Percentiles rank a stretch among this genome's conserved stretches.
phyloP scores from a whole-genome alignment of 2,329 filamentous ascomycete species.

The Curvularia verruculosa region DNA sequence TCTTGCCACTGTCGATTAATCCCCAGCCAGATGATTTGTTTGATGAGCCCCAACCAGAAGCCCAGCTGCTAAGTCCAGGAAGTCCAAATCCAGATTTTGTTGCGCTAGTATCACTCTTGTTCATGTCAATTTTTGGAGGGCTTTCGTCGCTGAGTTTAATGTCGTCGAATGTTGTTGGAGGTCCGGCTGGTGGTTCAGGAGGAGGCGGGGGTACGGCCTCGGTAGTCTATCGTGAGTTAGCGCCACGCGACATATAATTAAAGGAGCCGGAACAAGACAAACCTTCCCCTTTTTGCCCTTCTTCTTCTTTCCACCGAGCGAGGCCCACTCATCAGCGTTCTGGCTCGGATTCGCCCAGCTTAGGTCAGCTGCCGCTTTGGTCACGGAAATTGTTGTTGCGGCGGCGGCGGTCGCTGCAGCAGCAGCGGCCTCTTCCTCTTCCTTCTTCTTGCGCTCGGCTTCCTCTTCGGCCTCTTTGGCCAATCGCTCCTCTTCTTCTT shows the following conservation, averaged over 20 bases:
- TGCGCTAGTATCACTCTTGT: conserved; percentile 47
- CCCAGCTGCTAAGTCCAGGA: conserved; percentile 30
- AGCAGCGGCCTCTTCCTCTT: conserved; percentile 44
- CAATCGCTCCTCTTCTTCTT: conserved; percentile 44
- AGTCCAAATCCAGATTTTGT: conserved; percentile 37
- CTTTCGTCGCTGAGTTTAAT: conserved; percentile 53
- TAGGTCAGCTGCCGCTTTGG: conserved; percentile 31
- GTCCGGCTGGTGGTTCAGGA: conserved; percentile 36
- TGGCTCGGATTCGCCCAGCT: conserved; percentile 40
- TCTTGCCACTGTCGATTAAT: conserved; percentile 39
- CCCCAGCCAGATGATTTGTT: conserved; percentile 33
- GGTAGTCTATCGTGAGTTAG: conserved; percentile 38
- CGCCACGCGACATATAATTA: conserved; percentile 35
- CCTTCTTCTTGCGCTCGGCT: conserved; percentile 46
- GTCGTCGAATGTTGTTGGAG: conserved; percentile 54
- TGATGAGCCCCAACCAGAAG: conserved; percentile 35
- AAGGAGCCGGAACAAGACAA: conserved; percentile 40
- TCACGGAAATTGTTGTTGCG: conserved; percentile 36
- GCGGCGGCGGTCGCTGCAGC: conserved; percentile 38
- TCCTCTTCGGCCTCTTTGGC: conserved; percentile 49
- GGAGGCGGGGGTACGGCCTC: conserved; percentile 39
- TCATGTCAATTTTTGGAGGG: conserved; percentile 56
- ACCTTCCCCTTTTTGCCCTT: conserved; percentile 51
- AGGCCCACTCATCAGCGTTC: conserved; percentile 40
- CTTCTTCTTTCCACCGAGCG: conserved; percentile 43